Percentiles rank a stretch among this genome's conserved stretches.
These are phyloP conservation scores for Quercus ilex DNA, from an alignment of 306 rosid species.

Conservation along the genomic window DNA sequence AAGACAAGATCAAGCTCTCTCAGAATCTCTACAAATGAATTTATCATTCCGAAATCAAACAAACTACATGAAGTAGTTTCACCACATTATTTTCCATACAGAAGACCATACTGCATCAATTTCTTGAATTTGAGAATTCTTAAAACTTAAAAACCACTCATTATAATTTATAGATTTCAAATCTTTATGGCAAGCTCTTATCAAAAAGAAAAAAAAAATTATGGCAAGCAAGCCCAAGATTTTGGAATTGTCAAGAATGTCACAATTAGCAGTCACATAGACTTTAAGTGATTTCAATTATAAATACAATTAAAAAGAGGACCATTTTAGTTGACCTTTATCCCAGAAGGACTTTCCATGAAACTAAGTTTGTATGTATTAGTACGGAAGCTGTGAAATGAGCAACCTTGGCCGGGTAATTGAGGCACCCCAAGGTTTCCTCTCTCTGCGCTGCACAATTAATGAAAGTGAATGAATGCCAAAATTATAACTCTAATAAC, in stretches of 20 bases:
- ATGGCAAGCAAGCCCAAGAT: not conserved
- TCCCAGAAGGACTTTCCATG: slow-evolving; percentile 92
- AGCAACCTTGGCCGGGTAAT: slow-evolving; percentile 96
- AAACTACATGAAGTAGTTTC: not conserved
- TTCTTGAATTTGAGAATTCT: not conserved
- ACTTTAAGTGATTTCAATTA: not conserved
- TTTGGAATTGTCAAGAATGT: not conserved
- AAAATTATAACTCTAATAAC: not conserved
- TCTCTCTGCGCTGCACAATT: slow-evolving; percentile 64
- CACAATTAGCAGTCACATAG: not conserved
- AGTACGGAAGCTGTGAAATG: slow-evolving; percentile 92
- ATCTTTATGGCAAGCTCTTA: not conserved
- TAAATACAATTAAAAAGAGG: slow-evolving; percentile 10
- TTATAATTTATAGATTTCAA: not conserved
- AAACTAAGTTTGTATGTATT: slow-evolving; percentile 93
- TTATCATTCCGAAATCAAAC: not conserved
- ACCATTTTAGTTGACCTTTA: slow-evolving; percentile 51
- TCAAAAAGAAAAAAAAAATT: not conserved
- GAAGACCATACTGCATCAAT: not conserved
- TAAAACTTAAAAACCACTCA: not conserved
- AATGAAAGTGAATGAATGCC: not conserved
- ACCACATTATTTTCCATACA: not conserved
- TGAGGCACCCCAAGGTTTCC: slow-evolving; percentile 96
- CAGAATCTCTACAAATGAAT: not conserved
- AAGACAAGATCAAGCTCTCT: not conserved